Conservation (phyloP, 495 filamentous ascomycete genomes). For the Trichocladium antarcticum region DNA sequence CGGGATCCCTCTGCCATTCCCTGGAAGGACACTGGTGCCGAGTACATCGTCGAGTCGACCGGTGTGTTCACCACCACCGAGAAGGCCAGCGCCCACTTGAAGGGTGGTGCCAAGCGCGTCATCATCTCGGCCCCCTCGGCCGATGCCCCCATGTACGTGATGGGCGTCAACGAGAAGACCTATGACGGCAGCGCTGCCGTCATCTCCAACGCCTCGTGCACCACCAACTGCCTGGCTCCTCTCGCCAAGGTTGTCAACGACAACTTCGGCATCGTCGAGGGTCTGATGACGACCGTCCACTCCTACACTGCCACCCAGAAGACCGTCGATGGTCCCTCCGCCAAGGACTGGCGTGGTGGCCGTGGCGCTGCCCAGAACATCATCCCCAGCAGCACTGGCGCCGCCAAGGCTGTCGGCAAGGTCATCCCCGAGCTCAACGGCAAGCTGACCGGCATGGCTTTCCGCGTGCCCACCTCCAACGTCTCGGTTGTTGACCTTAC, state of each 20-base stretch:
- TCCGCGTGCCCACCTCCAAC: slow-evolving; percentile 98
- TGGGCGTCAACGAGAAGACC: slow-evolving; percentile 92
- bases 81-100: slow-evolving; percentile 90
- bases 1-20: slow-evolving; percentile 84
- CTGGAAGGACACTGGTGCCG: slow-evolving; percentile 78
- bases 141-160: slow-evolving; percentile 99
- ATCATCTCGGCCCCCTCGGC: slow-evolving; percentile 98
- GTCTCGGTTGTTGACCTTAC: slow-evolving; percentile 99
- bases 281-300: slow-evolving; percentile 99
- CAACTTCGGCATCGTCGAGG: slow-evolving; percentile 93
- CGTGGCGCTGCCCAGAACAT: slow-evolving; percentile 99
- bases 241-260: slow-evolving; percentile 98
- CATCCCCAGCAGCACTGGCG: slow-evolving; percentile 98
- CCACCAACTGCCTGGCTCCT: slow-evolving; percentile 98
- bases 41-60: slow-evolving; percentile 97
- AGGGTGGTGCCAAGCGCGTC: slow-evolving; percentile 99
- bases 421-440: slow-evolving; percentile 95
- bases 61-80: slow-evolving; percentile 99
- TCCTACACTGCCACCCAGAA: slow-evolving; percentile 99
- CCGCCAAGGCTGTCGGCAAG: slow-evolving; percentile 99
- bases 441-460: slow-evolving; percentile 99
- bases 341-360: slow-evolving; percentile 99
- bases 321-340: slow-evolving; percentile 94
- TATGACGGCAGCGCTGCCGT: slow-evolving; percentile 84
- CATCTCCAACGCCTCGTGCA: slow-evolving; percentile 99